Evolutionary conservation across 345 rosid genomes (phyloP).

Genomic region (Populus euphratica): DNA sequence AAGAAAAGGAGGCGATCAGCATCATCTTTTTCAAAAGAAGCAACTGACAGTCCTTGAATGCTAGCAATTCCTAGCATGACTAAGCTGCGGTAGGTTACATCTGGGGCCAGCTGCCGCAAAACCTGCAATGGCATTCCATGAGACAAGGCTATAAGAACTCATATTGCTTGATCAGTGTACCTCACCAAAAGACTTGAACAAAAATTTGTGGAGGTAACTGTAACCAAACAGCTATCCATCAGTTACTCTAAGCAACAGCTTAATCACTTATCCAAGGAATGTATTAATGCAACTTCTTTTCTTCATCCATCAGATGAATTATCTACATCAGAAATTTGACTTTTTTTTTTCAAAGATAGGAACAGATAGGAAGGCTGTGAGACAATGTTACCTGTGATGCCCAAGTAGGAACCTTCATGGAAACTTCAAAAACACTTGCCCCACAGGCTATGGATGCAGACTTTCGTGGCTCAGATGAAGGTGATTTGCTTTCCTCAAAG

Average conservation of each 20-base stretch:
- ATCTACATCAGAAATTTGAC: not conserved
- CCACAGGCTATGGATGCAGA: conserved; percentile 95
- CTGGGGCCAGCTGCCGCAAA: conserved; percentile 91
- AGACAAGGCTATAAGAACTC: conserved; percentile 9
- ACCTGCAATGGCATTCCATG: conserved; percentile 48
- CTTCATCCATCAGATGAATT: not conserved
- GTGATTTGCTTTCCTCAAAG: conserved; percentile 49
- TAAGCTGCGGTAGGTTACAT: conserved; percentile 77
- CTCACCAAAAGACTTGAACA: not conserved
- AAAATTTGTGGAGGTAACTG: not conserved
- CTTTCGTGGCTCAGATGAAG: conserved; percentile 71
- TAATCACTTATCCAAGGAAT: not conserved
- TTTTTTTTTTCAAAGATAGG: not conserved
- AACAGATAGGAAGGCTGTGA: not conserved
- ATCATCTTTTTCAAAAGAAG: conserved; percentile 96
- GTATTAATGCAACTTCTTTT: not conserved
- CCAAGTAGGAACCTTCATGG: conserved; percentile 93
- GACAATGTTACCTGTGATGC: conserved; percentile 76
- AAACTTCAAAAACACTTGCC: conserved; percentile 89
- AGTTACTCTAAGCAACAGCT: not conserved
- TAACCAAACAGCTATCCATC: not conserved
- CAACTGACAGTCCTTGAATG: conserved; percentile 92
- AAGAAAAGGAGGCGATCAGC: conserved; percentile 89
- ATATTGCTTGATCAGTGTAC: not conserved
- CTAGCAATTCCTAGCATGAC: conserved; percentile 92